Evolutionary conservation across 768 basidiomycete species (phyloP).

Genomic region (Butyriboletus loyo): DNA sequence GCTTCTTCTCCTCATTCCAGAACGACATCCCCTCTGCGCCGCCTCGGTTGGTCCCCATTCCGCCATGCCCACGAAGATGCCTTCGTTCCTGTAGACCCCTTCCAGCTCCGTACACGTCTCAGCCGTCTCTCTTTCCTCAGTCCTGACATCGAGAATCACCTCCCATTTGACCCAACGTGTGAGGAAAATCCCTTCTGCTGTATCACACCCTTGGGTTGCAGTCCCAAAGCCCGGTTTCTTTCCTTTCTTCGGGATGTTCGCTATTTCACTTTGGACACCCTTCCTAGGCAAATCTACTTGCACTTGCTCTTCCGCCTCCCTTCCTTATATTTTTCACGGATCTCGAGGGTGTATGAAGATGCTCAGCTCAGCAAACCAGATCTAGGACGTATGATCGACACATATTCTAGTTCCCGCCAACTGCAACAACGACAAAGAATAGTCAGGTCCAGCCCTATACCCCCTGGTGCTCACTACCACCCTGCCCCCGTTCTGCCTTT

Average conservation of each 20-base stretch:
- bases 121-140: constrained; percentile 21
- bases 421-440: constrained; percentile 13
- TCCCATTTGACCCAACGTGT: constrained; percentile 21
- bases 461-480: constrained; percentile 24
- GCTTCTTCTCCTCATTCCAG: constrained; percentile 39
- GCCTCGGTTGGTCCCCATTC: constrained; percentile 53
- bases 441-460: constrained; percentile 26
- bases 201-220: constrained; percentile 16
- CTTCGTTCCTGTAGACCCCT: constrained; percentile 57
- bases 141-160: constrained; percentile 18
- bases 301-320: constrained; percentile 64
- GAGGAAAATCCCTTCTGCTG: constrained; percentile 23
- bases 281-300: constrained; percentile 45
- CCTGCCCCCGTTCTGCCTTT: constrained; percentile 36
- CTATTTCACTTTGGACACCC: constrained; percentile 33
- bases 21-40: constrained; percentile 54
- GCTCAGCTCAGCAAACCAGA: constrained; percentile 77
- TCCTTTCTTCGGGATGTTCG: constrained; percentile 18
- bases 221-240: constrained; percentile 10
- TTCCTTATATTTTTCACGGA: constrained; percentile 75
- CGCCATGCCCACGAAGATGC: constrained; percentile 52
- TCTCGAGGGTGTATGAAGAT: constrained; percentile 72
- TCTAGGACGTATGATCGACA: constrained; percentile 50
- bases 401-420: constrained; percentile 24
- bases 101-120: constrained; percentile 31